A percentile compares a stretch with the other conserved stretches of the same genome.
Conservation (phyloP, 495 filamentous ascomycete genomes). For the Penicillium steckii region DNA sequence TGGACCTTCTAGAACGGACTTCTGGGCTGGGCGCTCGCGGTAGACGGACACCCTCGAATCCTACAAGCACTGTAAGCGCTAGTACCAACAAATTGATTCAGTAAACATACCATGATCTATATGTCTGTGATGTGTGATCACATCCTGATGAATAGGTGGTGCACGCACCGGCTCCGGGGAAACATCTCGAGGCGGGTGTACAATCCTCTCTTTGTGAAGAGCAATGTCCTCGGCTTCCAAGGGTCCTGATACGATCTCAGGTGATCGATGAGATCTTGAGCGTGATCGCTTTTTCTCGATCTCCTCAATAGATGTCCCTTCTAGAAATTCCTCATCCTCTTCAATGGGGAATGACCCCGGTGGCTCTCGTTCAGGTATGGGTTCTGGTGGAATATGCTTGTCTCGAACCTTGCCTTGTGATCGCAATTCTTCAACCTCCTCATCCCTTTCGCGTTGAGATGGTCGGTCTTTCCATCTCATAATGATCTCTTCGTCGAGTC, state of each 20-base stretch:
- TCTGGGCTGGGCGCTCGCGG: conserved; percentile 39
- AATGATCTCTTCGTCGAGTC: conserved; percentile 11
- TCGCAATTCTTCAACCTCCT: conserved; percentile 15
- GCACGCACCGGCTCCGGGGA: conserved; percentile 57
- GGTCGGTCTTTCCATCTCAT: conserved; percentile 21
- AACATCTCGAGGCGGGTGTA: conserved; percentile 34
- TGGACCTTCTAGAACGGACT: conserved; percentile 25
- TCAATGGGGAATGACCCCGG: conserved; percentile 8
- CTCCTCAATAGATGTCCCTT: conserved; percentile 10
- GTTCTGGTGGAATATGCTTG: conserved; percentile 6
- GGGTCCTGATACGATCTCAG: conserved; percentile 7
- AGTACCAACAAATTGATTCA: background rate
- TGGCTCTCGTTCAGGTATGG: conserved; percentile 6
- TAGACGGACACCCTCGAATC: conserved; percentile 25
- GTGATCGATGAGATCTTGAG: conserved; percentile 1
- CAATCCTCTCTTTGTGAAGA: conserved; percentile 20
- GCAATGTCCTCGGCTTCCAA: conserved; percentile 32
- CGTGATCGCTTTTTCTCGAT: conserved; percentile 4
- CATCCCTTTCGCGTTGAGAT: conserved; percentile 10
- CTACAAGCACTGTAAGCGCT: conserved; percentile 5
- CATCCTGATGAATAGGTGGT: conserved; percentile 73
- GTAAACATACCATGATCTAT: conserved; percentile 72
- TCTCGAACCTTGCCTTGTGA: conserved; percentile 5
- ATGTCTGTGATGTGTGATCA: conserved; percentile 82
- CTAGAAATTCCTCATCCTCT: conserved; percentile 1